Evolutionary conservation across 805 yeast genomes (phyloP).

Genomic region (Kodamaea nitidulidarum): DNA sequence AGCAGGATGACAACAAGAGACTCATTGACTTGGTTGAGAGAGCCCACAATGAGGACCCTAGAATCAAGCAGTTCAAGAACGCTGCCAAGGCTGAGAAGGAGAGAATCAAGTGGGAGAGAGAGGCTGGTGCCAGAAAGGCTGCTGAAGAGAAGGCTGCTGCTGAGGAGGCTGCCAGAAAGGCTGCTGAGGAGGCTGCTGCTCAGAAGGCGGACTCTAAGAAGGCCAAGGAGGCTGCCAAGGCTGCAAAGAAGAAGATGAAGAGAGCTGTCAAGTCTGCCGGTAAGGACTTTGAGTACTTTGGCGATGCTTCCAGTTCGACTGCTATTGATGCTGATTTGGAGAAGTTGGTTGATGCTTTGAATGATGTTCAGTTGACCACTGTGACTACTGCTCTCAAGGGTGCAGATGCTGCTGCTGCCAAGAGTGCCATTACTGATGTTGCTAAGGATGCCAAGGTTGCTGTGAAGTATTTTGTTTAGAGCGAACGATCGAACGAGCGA

Average conservation of each 20-base stretch:
- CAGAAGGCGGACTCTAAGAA: conserved; percentile 64
- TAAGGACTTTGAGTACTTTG: conserved; percentile 82
- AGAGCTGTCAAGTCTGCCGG: conserved; percentile 77
- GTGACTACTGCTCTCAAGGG: conserved; percentile 64
- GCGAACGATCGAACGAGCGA: background rate
- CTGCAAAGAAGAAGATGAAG: conserved; percentile 97
- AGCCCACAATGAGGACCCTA: conserved; percentile 88
- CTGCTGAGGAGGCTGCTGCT: conserved; percentile 64
- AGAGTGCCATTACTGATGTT: conserved; percentile 53
- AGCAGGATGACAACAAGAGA: conserved; percentile 95
- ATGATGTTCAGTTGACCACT: conserved; percentile 73
- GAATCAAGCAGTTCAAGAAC: conserved; percentile 90
- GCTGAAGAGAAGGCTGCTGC: conserved; percentile 92
- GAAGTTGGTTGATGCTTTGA: conserved; percentile 70
- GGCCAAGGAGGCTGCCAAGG: conserved; percentile 94
- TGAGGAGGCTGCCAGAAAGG: conserved; percentile 72
- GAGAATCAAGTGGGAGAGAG: conserved; percentile 94
- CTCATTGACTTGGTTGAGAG: conserved; percentile 81
- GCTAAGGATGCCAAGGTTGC: conserved; percentile 38
- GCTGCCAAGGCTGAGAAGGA: conserved; percentile 94
- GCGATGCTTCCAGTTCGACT: conserved; percentile 65
- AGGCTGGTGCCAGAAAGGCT: conserved; percentile 95
- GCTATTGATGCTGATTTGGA: conserved; percentile 77
- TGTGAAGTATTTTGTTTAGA: conserved; percentile 42
- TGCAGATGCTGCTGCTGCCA: conserved; percentile 51